Base-by-base conservation (phyloP, 2,329 filamentous ascomycete genomes). In the Mariannaea sp. region DNA sequence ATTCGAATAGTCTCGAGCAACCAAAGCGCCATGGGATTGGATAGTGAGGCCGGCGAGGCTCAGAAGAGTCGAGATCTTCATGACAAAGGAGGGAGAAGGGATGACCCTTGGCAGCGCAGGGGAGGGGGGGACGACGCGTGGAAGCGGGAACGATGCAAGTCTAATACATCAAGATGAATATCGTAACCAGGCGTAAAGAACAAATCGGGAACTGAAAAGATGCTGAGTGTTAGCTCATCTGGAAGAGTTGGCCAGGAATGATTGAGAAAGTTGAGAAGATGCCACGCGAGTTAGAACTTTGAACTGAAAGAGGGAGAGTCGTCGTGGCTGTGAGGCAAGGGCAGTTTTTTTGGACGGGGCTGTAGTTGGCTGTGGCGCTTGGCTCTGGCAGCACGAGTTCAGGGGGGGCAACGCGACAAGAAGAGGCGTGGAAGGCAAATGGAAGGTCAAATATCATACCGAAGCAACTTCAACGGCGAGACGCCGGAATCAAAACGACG, bases 1-100 rank as follows among this genome's bases (percentile, higher is more conserved):
- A 32, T 82, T 80, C 43, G 88, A 82, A 77, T 95, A 90, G 68
- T 94, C 82, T 64, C 89, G 87, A 58, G 80, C 76, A 43, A 78
- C 76, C 38, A 84, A 71, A 39, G 77, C 70, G 24, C 80, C 76
- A 52, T 77, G 73, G 56, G 78, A 72, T 66, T 80, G 66, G 55
- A 72, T 73, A 55, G 80, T 74, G 41, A 85, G 72, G 71, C 80
- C 76, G 49, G 79, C 70, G 43, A 84, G 74, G 70, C 80, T 76
- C 53, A 88, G 66, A 46, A 84, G 63, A 55, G 81, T 76, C 55
- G 74, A 67, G 58, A 77, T 61, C 73, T 77, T 83, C 81, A 84
- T 84, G 50, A 56, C 55, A 58, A 43, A 45, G 38, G 24, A 12
- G 39, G 53, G 49, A 48, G 48, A 16, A 43, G 38, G 35, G 44